A percentile compares a stretch with the other conserved stretches of the same genome.
These are phyloP conservation scores for Tetrahymena thermophila DNA, from an alignment of 73 alveolate genomes.

Conservation along the genomic window DNA sequence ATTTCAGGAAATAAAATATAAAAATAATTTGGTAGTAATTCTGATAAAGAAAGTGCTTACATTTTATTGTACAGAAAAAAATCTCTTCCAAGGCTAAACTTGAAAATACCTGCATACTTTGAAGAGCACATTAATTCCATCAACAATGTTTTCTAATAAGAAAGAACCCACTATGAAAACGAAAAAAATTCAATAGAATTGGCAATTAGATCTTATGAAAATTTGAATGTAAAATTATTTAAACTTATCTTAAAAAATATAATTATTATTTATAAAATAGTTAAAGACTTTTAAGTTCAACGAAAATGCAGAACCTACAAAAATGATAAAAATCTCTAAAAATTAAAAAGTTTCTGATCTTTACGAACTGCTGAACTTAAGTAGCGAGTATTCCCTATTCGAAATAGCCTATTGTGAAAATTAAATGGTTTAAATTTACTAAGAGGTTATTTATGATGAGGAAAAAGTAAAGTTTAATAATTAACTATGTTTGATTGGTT, in stretches of 20 bases:
- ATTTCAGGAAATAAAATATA: conserved; percentile 72
- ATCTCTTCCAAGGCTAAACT: neutral
- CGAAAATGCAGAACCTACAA: neutral
- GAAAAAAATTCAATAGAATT: neutral
- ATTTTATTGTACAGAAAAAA: conserved; percentile 69
- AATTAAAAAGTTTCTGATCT: neutral
- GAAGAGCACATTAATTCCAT: neutral
- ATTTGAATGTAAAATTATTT: neutral
- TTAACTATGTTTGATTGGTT: too few species aligned
- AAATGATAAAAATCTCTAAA: neutral
- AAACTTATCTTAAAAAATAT: neutral
- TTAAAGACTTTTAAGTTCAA: neutral
- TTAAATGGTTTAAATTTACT: neutral
- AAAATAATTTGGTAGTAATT: conserved; percentile 69
- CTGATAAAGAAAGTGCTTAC: conserved; percentile 68
- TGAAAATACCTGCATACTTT: neutral
- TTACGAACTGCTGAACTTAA: neutral
- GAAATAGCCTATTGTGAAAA: neutral
- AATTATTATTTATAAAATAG: neutral
- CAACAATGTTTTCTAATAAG: neutral
- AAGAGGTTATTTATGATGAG: neutral
- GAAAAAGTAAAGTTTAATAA: neutral
- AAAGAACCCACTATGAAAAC: neutral
- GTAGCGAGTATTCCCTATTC: neutral
- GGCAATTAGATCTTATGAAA: neutral